Conservation (phyloP, 2,329 filamentous ascomycete genomes). For the Colletotrichum sp. region DNA sequence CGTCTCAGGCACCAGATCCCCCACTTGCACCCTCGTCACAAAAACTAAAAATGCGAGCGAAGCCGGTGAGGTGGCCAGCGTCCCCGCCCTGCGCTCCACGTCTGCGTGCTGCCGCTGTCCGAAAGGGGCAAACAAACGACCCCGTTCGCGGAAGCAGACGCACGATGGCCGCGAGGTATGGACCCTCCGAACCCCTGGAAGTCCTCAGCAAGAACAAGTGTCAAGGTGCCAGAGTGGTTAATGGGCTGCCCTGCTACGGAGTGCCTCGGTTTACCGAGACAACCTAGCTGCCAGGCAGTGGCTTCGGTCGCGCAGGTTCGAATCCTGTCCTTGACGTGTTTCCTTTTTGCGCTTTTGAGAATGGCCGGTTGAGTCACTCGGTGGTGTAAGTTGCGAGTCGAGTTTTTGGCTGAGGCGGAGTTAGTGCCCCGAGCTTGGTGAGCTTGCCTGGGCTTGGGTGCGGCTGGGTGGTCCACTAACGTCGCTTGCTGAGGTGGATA, state of each 20-base stretch:
- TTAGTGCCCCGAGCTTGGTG: background rate
- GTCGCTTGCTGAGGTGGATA: background rate
- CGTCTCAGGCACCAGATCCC: background rate
- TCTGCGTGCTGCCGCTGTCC: slow-evolving; percentile 6
- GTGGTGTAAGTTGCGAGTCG: background rate
- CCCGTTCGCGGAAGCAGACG: background rate
- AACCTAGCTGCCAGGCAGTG: slow-evolving; percentile 12
- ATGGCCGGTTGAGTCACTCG: background rate
- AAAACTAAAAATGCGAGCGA: background rate
- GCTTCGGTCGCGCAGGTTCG: slow-evolving; percentile 22
- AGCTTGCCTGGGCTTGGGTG: background rate
- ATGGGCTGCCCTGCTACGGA: slow-evolving; percentile 21
- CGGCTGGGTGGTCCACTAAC: background rate
- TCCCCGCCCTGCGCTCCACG: background rate
- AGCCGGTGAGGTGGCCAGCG: background rate
- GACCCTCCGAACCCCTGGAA: background rate
- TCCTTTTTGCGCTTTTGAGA: background rate
- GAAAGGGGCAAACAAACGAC: background rate
- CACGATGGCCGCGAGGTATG: background rate
- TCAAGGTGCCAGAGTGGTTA: slow-evolving; percentile 22
- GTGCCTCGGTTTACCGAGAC: background rate
- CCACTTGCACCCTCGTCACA: background rate
- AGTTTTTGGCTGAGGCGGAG: background rate
- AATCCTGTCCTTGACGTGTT: slow-evolving; percentile 19
- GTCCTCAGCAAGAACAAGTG: background rate